Conservation (phyloP, 2,329 filamentous ascomycete species). For the Ceratocystis papillata region DNA sequence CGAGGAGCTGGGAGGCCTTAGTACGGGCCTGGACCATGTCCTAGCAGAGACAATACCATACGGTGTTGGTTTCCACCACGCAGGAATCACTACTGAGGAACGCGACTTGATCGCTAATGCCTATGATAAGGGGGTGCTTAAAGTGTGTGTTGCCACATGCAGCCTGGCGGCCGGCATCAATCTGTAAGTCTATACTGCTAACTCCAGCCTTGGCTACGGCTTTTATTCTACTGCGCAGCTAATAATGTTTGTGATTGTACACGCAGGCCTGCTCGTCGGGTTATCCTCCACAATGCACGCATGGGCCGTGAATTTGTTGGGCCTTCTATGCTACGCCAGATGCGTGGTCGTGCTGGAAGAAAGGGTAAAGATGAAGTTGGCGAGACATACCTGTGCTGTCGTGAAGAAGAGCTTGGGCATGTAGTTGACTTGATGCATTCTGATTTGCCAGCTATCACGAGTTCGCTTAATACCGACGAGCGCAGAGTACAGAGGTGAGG, state of each 20-base stretch:
- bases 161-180: constrained; percentile 78
- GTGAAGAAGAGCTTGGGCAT: constrained; percentile 54
- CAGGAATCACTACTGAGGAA: constrained; percentile 63
- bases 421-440: constrained; percentile 61
- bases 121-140: constrained; percentile 57
- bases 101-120: constrained; percentile 59
- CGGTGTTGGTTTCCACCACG: constrained; percentile 68
- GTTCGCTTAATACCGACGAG: constrained; percentile 57
- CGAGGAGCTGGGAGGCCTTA: constrained; percentile 53
- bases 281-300: constrained; percentile 62
- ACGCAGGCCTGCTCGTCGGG: constrained; percentile 50
- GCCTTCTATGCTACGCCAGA: constrained; percentile 68
- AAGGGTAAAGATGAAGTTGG: constrained; percentile 70
- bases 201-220: neutral
- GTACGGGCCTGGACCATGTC: constrained; percentile 53
- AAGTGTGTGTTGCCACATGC: constrained; percentile 65
- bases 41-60: constrained; percentile 53
- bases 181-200: constrained; percentile 33
- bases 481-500: constrained; percentile 53
- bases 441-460: constrained; percentile 58
- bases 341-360: constrained; percentile 65
- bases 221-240: neutral
- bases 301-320: constrained; percentile 71
- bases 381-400: constrained; percentile 67
- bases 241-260: neutral